These are phyloP conservation scores for Theileria equi DNA, from an alignment of 169 alveolate genomes.

Conservation along the genomic window DNA sequence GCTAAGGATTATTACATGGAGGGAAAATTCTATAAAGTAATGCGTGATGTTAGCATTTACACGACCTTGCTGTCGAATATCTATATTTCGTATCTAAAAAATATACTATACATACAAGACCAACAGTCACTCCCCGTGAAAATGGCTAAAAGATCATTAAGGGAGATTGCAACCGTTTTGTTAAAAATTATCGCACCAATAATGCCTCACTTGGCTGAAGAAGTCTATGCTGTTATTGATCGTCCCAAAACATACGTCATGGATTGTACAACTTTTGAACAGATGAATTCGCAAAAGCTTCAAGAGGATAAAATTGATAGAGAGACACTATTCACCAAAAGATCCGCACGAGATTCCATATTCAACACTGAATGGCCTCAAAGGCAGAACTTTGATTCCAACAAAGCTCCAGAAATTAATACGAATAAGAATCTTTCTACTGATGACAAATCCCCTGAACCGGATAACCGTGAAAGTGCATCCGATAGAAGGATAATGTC, in stretches of 20 bases:
- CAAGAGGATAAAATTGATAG: no score
- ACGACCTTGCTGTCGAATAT: slow-evolving; percentile 41
- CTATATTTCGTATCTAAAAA: slow-evolving; percentile 48
- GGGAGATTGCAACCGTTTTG: slow-evolving; percentile 23
- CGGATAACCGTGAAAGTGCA: no score
- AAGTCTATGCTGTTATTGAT: slow-evolving; percentile 8
- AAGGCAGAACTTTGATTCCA: slow-evolving; percentile 22
- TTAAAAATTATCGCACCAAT: slow-evolving; percentile 50
- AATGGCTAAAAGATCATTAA: slow-evolving; percentile 22
- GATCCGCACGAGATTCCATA: slow-evolving; percentile 13
- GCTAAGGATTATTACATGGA: slow-evolving; percentile 7
- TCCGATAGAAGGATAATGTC: no score
- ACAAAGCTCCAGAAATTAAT: no score
- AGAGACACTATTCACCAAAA: no score
- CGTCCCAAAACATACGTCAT: background rate
- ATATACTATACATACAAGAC: slow-evolving; percentile 38
- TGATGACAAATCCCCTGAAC: no score
- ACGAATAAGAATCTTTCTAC: no score
- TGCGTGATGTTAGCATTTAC: slow-evolving; percentile 28
- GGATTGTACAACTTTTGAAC: no score
- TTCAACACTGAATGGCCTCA: slow-evolving; percentile 40
- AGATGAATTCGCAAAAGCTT: no score
- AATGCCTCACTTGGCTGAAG: slow-evolving; percentile 64
- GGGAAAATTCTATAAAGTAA: slow-evolving; percentile 40
- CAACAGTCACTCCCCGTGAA: slow-evolving; percentile 5